Evolutionary conservation across 495 filamentous ascomycete genomes (phyloP).

Genomic region (Aspergillus bertholletiae): DNA sequence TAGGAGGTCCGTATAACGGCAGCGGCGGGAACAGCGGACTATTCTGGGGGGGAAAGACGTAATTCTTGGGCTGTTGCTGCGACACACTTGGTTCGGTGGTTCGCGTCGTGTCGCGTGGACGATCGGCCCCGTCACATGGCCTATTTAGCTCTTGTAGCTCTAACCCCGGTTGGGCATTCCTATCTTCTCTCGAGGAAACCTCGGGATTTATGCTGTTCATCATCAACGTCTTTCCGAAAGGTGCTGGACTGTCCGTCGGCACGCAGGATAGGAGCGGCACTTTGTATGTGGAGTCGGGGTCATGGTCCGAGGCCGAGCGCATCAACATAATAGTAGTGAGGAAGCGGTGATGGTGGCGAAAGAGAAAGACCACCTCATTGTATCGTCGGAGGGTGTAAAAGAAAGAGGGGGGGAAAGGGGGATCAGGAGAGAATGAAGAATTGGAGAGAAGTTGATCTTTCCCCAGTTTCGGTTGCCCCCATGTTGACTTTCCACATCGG

Average conservation of each 20-base stretch:
- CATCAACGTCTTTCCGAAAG: neutral
- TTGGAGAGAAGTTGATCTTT: neutral
- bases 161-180: neutral
- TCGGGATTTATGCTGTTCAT: neutral
- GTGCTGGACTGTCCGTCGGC: neutral
- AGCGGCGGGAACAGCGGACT: constrained; percentile 88
- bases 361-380: constrained; percentile 7
- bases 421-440: neutral
- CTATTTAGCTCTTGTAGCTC: constrained; percentile 11
- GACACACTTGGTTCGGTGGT: neutral
- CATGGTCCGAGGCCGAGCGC: neutral
- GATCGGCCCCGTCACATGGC: constrained; percentile 9
- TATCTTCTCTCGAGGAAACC: neutral
- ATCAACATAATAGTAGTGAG: neutral
- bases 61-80: neutral
- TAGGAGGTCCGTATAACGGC: constrained; percentile 77
- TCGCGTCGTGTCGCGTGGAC: constrained; percentile 10
- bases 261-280: neutral
- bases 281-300: neutral
- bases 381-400: neutral
- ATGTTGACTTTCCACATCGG: too few species aligned
- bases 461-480: too few species aligned
- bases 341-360: neutral
- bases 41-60: neutral
- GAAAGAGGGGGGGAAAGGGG: neutral